These are phyloP conservation scores for Chlorociboria aeruginascens DNA, from an alignment of 495 filamentous ascomycete species.

Conservation along the genomic window DNA sequence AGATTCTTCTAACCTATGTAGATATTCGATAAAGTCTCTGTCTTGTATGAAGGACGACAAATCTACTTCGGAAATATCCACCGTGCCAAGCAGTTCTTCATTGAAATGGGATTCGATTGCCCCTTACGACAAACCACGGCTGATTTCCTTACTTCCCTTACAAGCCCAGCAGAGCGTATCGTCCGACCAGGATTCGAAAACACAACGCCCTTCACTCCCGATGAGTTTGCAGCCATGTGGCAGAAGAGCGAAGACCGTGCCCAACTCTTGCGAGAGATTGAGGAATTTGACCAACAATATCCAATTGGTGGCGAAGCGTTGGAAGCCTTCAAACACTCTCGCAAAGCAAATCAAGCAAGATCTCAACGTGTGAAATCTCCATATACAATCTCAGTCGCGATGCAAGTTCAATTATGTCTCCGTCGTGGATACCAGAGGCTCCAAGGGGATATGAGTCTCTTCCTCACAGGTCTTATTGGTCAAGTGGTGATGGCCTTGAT, in stretches of 20 bases:
- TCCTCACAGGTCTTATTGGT: constrained; percentile 55
- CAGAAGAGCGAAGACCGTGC: constrained; percentile 57
- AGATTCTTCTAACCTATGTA: not conserved
- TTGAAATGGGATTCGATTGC: constrained; percentile 64
- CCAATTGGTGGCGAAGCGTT: constrained; percentile 53
- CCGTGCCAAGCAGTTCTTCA: constrained; percentile 57
- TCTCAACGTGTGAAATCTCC: constrained; percentile 47
- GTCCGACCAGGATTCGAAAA: constrained; percentile 52
- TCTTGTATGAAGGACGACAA: constrained; percentile 73
- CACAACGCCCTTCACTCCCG: constrained; percentile 55
- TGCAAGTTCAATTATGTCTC: constrained; percentile 65
- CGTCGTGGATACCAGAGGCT: constrained; percentile 62
- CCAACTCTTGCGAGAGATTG: constrained; percentile 56
- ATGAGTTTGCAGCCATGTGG: constrained; percentile 68
- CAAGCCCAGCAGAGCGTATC: constrained; percentile 54
- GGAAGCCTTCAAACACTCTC: constrained; percentile 56
- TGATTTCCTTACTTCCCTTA: constrained; percentile 74
- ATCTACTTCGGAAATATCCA: constrained; percentile 63
- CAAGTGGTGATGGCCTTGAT: constrained; percentile 68
- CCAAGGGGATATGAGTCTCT: constrained; percentile 58
- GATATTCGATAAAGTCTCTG: constrained; percentile 63
- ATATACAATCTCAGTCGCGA: constrained; percentile 60
- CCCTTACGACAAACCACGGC: constrained; percentile 61
- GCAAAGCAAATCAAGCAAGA: constrained; percentile 24
- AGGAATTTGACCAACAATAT: constrained; percentile 49